Evolutionary conservation across 305 asterid species (phyloP).

Genomic region (Nicotiana rustica): DNA sequence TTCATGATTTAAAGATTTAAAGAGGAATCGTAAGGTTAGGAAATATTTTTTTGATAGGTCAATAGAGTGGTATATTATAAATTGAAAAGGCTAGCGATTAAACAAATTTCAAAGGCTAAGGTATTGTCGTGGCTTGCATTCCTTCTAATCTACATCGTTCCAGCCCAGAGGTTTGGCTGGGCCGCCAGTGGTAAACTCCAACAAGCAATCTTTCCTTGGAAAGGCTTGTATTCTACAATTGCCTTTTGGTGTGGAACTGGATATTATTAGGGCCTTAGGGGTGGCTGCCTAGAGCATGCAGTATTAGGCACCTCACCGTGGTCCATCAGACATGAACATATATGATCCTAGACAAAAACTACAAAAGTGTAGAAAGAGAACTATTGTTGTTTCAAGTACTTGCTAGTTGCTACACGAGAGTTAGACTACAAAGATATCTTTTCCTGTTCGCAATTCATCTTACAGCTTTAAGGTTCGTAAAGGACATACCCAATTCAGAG

Average conservation of each 20-base stretch:
- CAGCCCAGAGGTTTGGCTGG: neutral
- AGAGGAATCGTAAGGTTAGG: neutral
- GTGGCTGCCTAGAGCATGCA: neutral
- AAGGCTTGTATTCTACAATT: neutral
- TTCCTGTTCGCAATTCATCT: neutral
- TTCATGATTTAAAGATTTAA: neutral
- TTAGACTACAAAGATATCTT: neutral
- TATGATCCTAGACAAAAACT: neutral
- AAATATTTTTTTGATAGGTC: neutral
- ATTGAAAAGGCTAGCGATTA: no score
- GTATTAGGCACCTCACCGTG: neutral
- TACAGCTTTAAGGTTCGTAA: neutral
- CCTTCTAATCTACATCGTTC: neutral
- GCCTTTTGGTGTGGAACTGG: neutral
- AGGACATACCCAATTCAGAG: neutral
- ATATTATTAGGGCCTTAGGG: neutral
- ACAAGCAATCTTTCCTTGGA: neutral
- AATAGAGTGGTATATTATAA: neutral
- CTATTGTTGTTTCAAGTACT: neutral
- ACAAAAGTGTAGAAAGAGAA: neutral
- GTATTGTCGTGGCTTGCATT: neutral
- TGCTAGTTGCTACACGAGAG: neutral
- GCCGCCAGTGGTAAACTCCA: neutral
- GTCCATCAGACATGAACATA: neutral
- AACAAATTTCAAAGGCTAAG: neutral